Base-by-base conservation (phyloP, 352 stramenopile species). In the Saprolegnia parasitica region DNA sequence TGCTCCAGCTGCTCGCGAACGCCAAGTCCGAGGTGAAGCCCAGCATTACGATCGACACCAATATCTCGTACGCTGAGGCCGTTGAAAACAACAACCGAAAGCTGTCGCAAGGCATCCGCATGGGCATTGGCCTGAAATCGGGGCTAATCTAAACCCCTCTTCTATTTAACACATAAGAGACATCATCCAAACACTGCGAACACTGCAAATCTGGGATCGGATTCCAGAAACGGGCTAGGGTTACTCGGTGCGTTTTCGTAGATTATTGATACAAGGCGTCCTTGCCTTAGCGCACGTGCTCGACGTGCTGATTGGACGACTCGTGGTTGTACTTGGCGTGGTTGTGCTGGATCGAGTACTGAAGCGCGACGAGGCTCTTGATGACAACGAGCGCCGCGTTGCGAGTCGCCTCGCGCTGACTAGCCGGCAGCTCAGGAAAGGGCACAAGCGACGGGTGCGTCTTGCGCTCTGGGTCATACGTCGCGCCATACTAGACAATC, bases 1-100 rank as follows among this genome's bases (percentile, higher is more conserved):
- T 91, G 45, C 80, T 89, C 26, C 76, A 78, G 37, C 73, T 84
- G n/a, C 78, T 89, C 13, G 80, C 88, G 64, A 80, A 87, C 23
- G 83, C 81, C 45, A 84, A 83, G 71, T 79, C 80, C 55, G 67
- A 78, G 6, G 75, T 91, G 56, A 74, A 80, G 13, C 72, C 84
- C 18, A 76, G 65, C 8, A 68, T 89, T 46, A 77, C 78, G 9
- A 87, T 89, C 67, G 83, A 91, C 35, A 66, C 83, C 16, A 78
- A 73, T 20, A 78, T 78, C 54, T 73, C 76, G 20, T 91, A 87
- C 50, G 67, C 42, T 37, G 63, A 70, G 21, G 54, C 63, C 23
- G 63, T 70, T 46, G 63, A 26, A 16, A 24, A 62, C 13, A 49
- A 49, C 54, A 63, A 60, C 32, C 20, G 63, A 26, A 70, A 70